Evolutionary conservation across 495 filamentous ascomycete species (phyloP).

Genomic region (Parmelia sp.): DNA sequence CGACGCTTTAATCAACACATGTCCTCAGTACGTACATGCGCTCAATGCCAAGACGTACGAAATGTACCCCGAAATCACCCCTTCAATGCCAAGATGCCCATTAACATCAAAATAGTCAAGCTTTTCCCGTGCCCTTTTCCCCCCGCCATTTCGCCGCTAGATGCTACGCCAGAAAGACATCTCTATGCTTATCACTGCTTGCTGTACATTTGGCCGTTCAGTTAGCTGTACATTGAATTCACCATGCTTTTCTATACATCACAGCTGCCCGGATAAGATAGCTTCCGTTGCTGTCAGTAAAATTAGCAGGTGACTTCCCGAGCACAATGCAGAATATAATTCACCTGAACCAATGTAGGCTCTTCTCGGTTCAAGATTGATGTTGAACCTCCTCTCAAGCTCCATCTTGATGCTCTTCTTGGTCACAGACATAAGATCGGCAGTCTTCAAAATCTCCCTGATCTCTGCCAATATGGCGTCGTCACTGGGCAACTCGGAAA

Average conservation of each 20-base stretch:
- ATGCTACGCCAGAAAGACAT: background rate
- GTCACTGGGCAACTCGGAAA: constrained; percentile 68
- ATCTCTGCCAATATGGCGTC: constrained; percentile 92
- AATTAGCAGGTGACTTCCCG: constrained; percentile 32
- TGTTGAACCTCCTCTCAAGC: constrained; percentile 80
- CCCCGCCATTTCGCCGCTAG: constrained; percentile 1
- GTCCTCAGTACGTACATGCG: background rate
- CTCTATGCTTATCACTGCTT: constrained; percentile 4
- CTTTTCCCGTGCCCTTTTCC: constrained; percentile 7
- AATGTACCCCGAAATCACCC: too few relatives aligned
- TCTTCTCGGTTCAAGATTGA: constrained; percentile 71
- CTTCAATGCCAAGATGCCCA: too few relatives aligned
- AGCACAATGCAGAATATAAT: constrained; percentile 30
- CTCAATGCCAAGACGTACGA: background rate
- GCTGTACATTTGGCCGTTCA: background rate
- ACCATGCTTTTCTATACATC: too few relatives aligned
- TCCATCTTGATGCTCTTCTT: constrained; percentile 98
- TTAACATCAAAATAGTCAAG: background rate
- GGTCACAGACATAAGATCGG: constrained; percentile 94
- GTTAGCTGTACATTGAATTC: too few relatives aligned
- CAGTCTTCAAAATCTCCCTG: constrained; percentile 79
- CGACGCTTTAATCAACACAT: background rate
- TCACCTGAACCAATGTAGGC: constrained; percentile 91
- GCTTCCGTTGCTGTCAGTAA: constrained; percentile 61
- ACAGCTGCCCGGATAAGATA: constrained; percentile 63